These are phyloP conservation scores for Hypoxylon lienhwacheense DNA, from an alignment of 495 filamentous ascomycete genomes.

Conservation along the genomic window DNA sequence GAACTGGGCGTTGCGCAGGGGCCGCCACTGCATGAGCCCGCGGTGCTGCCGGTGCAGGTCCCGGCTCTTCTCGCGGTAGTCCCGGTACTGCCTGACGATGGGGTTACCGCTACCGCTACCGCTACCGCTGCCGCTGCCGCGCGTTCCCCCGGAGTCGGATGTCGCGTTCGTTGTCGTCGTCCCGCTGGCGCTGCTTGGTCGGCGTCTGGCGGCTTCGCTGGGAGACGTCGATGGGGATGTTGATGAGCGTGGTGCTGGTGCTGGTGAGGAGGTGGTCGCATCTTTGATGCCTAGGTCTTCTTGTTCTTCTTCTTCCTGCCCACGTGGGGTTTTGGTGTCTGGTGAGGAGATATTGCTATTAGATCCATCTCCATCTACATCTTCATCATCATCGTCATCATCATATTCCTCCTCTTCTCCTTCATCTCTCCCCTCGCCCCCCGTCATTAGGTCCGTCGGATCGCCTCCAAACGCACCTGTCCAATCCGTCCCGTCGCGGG, in stretches of 20 bases:
- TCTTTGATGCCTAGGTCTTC: conserved; percentile 53
- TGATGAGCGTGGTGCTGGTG: too few relatives aligned
- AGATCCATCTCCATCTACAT: too few relatives aligned
- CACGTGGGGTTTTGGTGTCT: too few relatives aligned
- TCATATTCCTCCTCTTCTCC: conserved; percentile 49
- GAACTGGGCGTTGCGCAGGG: conserved; percentile 68
- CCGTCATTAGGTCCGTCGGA: conserved; percentile 48
- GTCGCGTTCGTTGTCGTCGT: conserved; percentile 6
- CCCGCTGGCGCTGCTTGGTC: conserved; percentile 7
- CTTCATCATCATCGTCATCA: conserved; percentile 50
- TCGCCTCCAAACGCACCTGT: conserved; percentile 77
- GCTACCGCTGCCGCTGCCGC: conserved; percentile 40
- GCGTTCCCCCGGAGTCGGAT: conserved; percentile 23
- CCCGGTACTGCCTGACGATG: conserved; percentile 49
- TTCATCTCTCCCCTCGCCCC: conserved; percentile 48
- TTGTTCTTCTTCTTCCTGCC: too few relatives aligned
- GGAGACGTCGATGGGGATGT: too few relatives aligned
- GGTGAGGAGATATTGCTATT: too few relatives aligned
- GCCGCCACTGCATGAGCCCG: conserved; percentile 77
- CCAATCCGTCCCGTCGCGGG: conserved; percentile 83
- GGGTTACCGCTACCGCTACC: conserved; percentile 45
- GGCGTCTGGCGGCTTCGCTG: conserved; percentile 30
- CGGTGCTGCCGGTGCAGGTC: conserved; percentile 69
- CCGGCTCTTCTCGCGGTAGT: conserved; percentile 56
- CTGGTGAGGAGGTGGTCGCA: conserved; percentile 35